Evolutionary conservation across 768 basidiomycete species (phyloP).

Genomic region (Psilocybe cubensis): DNA sequence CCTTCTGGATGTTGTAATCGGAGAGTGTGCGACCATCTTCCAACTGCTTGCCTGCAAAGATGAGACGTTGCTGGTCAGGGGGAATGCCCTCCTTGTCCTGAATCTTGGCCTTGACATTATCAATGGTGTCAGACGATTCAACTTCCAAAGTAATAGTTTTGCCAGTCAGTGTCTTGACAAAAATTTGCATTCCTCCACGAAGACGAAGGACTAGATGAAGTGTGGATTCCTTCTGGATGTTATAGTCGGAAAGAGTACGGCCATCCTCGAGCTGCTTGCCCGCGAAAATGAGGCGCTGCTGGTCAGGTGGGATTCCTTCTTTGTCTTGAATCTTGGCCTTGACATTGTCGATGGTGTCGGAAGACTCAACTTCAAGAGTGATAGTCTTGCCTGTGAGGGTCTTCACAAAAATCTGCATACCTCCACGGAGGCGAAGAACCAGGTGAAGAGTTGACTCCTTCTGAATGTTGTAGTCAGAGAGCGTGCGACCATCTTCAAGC

Average conservation of each 20-base stretch:
- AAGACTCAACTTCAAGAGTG: slow-evolving; percentile 88
- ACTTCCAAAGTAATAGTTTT: slow-evolving; percentile 95
- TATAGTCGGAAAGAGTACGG: slow-evolving; percentile 88
- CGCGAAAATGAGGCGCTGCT: slow-evolving; percentile 90
- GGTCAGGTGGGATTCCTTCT: slow-evolving; percentile 87
- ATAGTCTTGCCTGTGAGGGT: slow-evolving; percentile 90
- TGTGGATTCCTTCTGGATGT: slow-evolving; percentile 89
- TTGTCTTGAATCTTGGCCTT: slow-evolving; percentile 95
- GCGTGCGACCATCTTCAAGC: slow-evolving; percentile 90
- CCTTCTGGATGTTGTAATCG: slow-evolving; percentile 84
- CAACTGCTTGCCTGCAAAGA: slow-evolving; percentile 93
- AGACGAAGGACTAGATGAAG: slow-evolving; percentile 84
- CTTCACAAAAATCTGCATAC: slow-evolving; percentile 87
- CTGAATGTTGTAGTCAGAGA: slow-evolving; percentile 92
- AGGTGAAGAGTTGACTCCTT: slow-evolving; percentile 93
- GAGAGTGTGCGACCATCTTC: slow-evolving; percentile 93
- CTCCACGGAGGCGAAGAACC: slow-evolving; percentile 90
- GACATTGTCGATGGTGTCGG: slow-evolving; percentile 87
- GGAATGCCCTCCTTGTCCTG: slow-evolving; percentile 86
- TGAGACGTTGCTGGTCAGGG: slow-evolving; percentile 87
- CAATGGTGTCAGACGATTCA: slow-evolving; percentile 92
- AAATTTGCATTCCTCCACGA: slow-evolving; percentile 91
- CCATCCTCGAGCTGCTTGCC: slow-evolving; percentile 94
- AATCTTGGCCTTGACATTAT: slow-evolving; percentile 85
- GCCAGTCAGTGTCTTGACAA: slow-evolving; percentile 86